phyloP scores from a whole-genome alignment of 2,329 filamentous ascomycete genomes.

The Hypoxylon sp. region DNA sequence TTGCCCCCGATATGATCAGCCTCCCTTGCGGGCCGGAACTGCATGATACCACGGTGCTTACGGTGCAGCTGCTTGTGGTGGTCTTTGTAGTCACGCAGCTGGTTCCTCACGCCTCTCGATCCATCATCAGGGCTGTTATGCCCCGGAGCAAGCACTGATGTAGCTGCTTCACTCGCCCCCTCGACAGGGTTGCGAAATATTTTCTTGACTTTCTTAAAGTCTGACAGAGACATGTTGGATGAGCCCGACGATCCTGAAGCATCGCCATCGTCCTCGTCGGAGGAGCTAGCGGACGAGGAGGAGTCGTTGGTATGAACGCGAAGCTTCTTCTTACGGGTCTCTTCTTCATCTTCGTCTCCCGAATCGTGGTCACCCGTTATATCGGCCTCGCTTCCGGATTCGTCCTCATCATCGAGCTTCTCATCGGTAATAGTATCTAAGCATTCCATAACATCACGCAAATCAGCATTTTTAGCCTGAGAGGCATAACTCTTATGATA shows the following conservation, averaged over 20 bases:
- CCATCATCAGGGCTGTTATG: constrained; percentile 60
- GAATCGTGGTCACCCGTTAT: constrained; percentile 53
- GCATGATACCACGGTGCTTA: constrained; percentile 79
- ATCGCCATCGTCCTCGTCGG: constrained; percentile 56
- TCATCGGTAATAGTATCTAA: constrained; percentile 73
- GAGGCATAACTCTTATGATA: constrained; percentile 70
- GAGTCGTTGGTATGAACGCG: constrained; percentile 55
- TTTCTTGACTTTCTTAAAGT: constrained; percentile 56
- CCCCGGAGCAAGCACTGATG: constrained; percentile 53
- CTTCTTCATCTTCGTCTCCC: constrained; percentile 48
- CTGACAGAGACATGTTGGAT: constrained; percentile 47
- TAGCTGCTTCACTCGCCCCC: constrained; percentile 50
- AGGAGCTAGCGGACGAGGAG: constrained; percentile 51
- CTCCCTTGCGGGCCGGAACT: constrained; percentile 73
- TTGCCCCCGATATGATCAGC: constrained; percentile 67
- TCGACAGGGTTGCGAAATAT: constrained; percentile 56
- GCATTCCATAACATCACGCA: constrained; percentile 74
- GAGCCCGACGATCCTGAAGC: constrained; percentile 29
- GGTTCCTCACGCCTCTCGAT: constrained; percentile 63
- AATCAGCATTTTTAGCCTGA: constrained; percentile 65
- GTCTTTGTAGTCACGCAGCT: constrained; percentile 72
- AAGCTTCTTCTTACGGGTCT: constrained; percentile 52
- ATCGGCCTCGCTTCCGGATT: constrained; percentile 44
- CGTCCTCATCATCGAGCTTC: constrained; percentile 55
- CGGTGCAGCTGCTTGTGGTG: constrained; percentile 73